These are phyloP conservation scores for Rosa hybrid DNA, from an alignment of 331 rosid species.

Conservation along the genomic window DNA sequence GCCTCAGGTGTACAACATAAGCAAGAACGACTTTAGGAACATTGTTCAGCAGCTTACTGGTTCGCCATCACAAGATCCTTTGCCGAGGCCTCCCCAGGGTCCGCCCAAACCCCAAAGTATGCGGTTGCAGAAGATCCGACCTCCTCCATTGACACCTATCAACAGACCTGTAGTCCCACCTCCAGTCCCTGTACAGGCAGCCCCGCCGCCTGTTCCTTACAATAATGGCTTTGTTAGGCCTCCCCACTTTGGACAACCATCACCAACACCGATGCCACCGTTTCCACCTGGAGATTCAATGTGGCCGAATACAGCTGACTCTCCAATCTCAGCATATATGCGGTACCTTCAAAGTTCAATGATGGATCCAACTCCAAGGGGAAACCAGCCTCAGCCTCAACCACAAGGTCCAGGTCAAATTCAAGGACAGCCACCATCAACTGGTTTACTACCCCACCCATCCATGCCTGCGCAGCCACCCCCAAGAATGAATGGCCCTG, in stretches of 20 bases:
- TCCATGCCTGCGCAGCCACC: constrained; percentile 50
- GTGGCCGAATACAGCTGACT: constrained; percentile 75
- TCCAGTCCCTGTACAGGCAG: constrained; percentile 42
- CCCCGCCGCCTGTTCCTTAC: constrained; percentile 51
- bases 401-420: constrained; percentile 47
- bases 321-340: constrained; percentile 96
- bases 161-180: constrained; percentile 55
- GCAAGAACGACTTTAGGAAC: constrained; percentile 91
- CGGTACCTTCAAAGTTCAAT: constrained; percentile 83
- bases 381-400: constrained; percentile 51
- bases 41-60: constrained; percentile 98
- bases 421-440: constrained; percentile 51
- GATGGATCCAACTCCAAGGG: constrained; percentile 63
- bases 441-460: constrained; percentile 75
- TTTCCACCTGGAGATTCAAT: constrained; percentile 47
- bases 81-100: constrained; percentile 73
- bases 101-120: constrained; percentile 82
- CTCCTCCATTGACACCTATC: constrained; percentile 83
- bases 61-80: constrained; percentile 78
- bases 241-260: constrained; percentile 62
- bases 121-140: constrained; percentile 88
- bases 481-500: constrained; percentile 60
- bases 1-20: constrained; percentile 95
- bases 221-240: constrained; percentile 58
- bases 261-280: constrained; percentile 47